Percentiles rank a stretch among this genome's conserved stretches.
Conservation (phyloP, 768 basidiomycete species). For the Krasilnikovozyma curviuscula region DNA sequence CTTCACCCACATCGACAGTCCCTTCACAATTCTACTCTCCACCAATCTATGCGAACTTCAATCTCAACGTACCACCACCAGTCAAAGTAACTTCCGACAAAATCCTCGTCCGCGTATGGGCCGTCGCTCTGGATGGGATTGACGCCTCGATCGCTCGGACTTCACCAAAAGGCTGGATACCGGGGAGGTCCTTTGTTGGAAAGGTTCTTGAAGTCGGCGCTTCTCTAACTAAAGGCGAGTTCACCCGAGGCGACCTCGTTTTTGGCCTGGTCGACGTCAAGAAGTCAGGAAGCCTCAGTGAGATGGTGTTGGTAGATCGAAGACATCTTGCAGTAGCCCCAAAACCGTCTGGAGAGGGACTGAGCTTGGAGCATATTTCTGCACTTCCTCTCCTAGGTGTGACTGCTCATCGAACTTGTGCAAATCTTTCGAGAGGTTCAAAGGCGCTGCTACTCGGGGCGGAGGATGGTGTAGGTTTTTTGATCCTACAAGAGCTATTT, state of each 20-base stretch:
- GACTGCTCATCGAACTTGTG: slow-evolving; percentile 12
- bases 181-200: slow-evolving; percentile 18
- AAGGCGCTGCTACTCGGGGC: slow-evolving; percentile 10
- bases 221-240: slow-evolving; percentile 4
- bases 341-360: not conserved
- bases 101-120: slow-evolving; percentile 19
- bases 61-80: slow-evolving; percentile 5
- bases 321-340: slow-evolving; percentile 17
- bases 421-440: slow-evolving; percentile 11
- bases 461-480: slow-evolving; percentile 16
- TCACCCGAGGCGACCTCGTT: slow-evolving; percentile 17
- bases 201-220: slow-evolving; percentile 18
- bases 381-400: slow-evolving; percentile 15
- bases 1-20: not conserved
- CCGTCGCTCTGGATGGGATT: slow-evolving; percentile 18
- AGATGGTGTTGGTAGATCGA: slow-evolving; percentile 15
- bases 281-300: slow-evolving; percentile 17
- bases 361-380: slow-evolving; percentile 16
- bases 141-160: slow-evolving; percentile 12
- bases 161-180: slow-evolving; percentile 16
- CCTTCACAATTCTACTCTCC: not conserved
- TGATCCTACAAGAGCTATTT: slow-evolving; percentile 12
- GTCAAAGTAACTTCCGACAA: slow-evolving; percentile 12
- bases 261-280: slow-evolving; percentile 14
- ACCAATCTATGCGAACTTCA: slow-evolving; percentile 1